Base-by-base conservation (phyloP, 805 yeast species). In the Brettanomyces nanus region DNA sequence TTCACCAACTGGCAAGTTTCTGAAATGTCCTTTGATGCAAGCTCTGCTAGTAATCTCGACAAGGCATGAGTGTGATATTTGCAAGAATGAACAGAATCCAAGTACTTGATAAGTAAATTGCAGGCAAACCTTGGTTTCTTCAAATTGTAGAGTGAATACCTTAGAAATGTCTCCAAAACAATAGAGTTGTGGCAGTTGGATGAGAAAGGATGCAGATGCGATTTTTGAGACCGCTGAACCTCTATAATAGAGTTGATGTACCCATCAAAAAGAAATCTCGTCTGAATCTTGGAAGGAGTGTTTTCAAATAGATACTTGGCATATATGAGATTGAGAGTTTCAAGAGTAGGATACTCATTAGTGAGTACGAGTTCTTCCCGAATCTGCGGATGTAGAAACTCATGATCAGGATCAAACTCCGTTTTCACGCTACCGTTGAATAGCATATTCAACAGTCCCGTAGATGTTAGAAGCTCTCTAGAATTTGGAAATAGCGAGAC, bases 71-170 rank as follows among this genome's bases (percentile, higher is more conserved):
- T 15, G 9, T 27, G 20, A 17, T n/a, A 18, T 13, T 34, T 28
- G 4, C 28, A 9, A 19, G 25, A 22, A 22, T 33, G 7, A 23
- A 26, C 23, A 4, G 37, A 19, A 19, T 27, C 23, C 15, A 34
- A 9, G 23, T 14, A 34, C 6, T 10, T 9, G 13, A 7, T 11
- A 14, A 34, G 18, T 18, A 26, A 13, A 21, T 27, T 19, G 14
- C 7, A 19, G 6, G 47, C 48, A 39, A 45, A 44, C 4, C 20
- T 20, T 0, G 51, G 46, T 26, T 36, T 39, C 14, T 40, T 35
- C 28, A 32, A 27, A 14, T 21, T 18, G 22, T 11, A 19, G 5
- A 34, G 11, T 13, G 17, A 14, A 14, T 34, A 27, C 11, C 31
- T 17, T 2, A 34, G 11, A n/a, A 34, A 34, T 6, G 31, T 9